A percentile compares a stretch with the other conserved stretches of the same genome.
phyloP scores from a whole-genome alignment of 139 green algal species.

The Pleodorina starrii region DNA sequence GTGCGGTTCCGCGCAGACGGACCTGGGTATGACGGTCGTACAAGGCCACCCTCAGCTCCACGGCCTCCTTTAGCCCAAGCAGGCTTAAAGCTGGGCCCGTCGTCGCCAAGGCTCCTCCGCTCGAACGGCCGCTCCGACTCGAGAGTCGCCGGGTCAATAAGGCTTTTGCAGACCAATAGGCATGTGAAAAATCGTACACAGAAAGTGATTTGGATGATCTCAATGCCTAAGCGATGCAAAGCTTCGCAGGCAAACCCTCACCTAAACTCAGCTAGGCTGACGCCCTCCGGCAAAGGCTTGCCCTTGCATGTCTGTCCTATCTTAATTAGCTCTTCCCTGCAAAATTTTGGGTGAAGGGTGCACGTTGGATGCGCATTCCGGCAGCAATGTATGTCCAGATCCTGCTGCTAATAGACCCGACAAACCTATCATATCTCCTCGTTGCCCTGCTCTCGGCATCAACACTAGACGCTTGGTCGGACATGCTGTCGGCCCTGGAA shows the following conservation, averaged over 20 bases:
- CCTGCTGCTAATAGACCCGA: background rate
- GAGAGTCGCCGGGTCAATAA: conserved; percentile 41
- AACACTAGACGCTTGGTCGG: conserved; percentile 5
- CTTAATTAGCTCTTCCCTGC: conserved; percentile 12
- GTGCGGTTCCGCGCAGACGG: too few species aligned
- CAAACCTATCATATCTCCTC: conserved; percentile 28
- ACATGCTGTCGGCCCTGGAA: conserved; percentile 1
- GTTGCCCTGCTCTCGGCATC: background rate
- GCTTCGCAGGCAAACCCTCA: too few species aligned
- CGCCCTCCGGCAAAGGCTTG: conserved; percentile 26
- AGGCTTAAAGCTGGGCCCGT: conserved; percentile 39
- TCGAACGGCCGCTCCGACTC: conserved; percentile 23
- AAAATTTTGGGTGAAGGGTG: background rate
- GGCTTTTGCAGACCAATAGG: too few species aligned
- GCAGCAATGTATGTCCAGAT: too few species aligned
- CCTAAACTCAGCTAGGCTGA: conserved; percentile 37
- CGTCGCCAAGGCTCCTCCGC: conserved; percentile 17
- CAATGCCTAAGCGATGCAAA: too few species aligned
- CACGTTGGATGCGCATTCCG: background rate
- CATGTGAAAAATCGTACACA: too few species aligned
- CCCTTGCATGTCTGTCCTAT: conserved; percentile 31
- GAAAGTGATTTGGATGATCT: too few species aligned
- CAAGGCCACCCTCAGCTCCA: background rate
- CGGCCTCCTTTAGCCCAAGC: conserved; percentile 15
- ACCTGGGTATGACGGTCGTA: conserved; percentile 16